Evolutionary conservation across 1,284 basidiomycete species (phyloP), one percentile per base, ranked within the genome.

Genomic region (Marasmius fiardii): DNA sequence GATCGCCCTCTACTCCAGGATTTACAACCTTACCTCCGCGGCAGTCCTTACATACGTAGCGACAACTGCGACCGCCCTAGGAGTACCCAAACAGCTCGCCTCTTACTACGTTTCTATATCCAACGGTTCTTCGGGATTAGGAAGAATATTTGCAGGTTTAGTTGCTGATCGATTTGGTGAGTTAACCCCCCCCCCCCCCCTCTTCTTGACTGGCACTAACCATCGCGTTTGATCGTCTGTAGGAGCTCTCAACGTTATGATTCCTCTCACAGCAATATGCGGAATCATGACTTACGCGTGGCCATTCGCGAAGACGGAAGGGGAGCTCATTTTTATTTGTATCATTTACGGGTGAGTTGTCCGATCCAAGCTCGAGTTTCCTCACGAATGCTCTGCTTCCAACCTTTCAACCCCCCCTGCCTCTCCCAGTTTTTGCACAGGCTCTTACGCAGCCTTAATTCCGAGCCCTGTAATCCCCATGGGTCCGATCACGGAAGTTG

Each of bases 401-500:
- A 4, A 21, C 48, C 23, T 31, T 24, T 44, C 12, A 7, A 26
- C n/a, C 43, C 47, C 21, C 20, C 8, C 31, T 14, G 18, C 10
- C 3, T 34, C 20, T 35, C n/a, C 7, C 14, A 80, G 78, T 0
- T 65, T 74, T 28, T 64, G 72, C 0, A 74, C 70, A 1, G 87
- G 87, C 2, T 73, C 79, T 0, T 88, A 81, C 55, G 77, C 81
- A 7, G 79, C 81, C 1, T 70, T 86, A 11, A 61, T 86, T 21
- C 64, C 76, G 0, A 73, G 77, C 20, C 86, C 88, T 1, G 72
- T 82, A 39, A 79, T 86, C 57, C 71, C 75, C 3, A 75, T 90
- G 68, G 87, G 88, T 0, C 74, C 76, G 0, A 72, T 76, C 1
- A 72, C 70, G 3, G 84, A 89, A 60, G 76, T 87, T 0, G 88